Evolutionary conservation across 257 asterid genomes (phyloP).

Genomic region (Cordia subcordata): DNA sequence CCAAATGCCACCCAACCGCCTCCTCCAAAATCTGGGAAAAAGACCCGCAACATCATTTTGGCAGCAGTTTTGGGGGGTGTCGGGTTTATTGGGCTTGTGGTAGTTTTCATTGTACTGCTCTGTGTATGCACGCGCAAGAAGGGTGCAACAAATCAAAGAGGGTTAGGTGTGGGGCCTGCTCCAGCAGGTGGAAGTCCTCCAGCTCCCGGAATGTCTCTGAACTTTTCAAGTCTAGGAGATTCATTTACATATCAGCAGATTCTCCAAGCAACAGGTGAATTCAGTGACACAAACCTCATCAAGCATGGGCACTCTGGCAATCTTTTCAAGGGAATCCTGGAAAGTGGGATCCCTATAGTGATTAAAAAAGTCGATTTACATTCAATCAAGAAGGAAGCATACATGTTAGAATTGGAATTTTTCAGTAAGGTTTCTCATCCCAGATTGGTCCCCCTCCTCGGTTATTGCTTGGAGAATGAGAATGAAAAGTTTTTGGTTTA

Average conservation of each 20-base stretch:
- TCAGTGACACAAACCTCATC: constrained; percentile 41
- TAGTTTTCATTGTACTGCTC: not conserved
- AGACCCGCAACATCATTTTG: constrained; percentile 28
- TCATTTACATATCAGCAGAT: constrained; percentile 49
- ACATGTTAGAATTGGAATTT: constrained; percentile 45
- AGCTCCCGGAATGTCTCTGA: constrained; percentile 11
- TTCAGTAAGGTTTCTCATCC: constrained; percentile 36
- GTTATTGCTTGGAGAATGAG: constrained; percentile 61
- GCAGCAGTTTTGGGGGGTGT: constrained; percentile 59
- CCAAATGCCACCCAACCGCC: constrained; percentile 7
- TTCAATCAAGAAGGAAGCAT: constrained; percentile 28
- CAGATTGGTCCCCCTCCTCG: constrained; percentile 58
- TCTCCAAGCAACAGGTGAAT: constrained; percentile 43
- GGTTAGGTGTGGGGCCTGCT: constrained; percentile 13
- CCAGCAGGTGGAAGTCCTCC: constrained; percentile 16
- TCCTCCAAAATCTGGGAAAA: constrained; percentile 2
- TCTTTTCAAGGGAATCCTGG: constrained; percentile 46
- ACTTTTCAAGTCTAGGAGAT: constrained; percentile 37
- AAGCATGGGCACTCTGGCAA: constrained; percentile 73
- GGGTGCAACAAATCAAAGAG: constrained; percentile 10
- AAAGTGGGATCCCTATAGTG: constrained; percentile 38
- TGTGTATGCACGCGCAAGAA: constrained; percentile 2
- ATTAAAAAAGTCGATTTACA: constrained; percentile 53
- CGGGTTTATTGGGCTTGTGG: constrained; percentile 38
- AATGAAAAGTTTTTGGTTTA: constrained; percentile 54